Conservation (phyloP, 2,329 filamentous ascomycete genomes). For the Tolypocladium ovalisporum region DNA sequence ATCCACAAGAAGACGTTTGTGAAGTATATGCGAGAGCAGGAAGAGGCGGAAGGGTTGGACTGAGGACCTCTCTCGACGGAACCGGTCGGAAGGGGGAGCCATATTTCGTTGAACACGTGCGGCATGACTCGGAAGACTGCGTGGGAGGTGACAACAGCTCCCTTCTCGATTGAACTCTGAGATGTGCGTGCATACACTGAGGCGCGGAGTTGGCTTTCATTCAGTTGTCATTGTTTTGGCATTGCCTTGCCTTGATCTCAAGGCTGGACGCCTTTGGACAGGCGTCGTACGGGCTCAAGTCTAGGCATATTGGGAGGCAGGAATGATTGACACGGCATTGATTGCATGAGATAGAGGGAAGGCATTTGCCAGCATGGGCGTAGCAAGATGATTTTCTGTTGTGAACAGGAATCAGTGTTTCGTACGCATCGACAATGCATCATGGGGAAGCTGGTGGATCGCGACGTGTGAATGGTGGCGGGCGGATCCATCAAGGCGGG, state of each 20-base stretch:
- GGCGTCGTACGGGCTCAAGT: neutral
- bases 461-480: neutral
- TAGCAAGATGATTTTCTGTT: too few species aligned
- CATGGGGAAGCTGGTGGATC: neutral
- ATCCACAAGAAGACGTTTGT: conserved; percentile 96
- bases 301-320: neutral
- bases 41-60: conserved; percentile 33
- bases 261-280: neutral
- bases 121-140: too few species aligned
- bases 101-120: neutral
- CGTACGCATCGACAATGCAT: too few species aligned
- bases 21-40: conserved; percentile 79
- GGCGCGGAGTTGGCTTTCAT: neutral
- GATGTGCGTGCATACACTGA: neutral
- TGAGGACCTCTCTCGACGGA: neutral
- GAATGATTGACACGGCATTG: neutral
- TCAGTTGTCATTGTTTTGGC: neutral
- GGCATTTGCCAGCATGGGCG: neutral
- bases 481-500: neutral
- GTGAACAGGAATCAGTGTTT: too few species aligned
- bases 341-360: neutral
- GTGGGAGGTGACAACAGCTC: neutral
- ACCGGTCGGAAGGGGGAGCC: neutral
- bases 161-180: neutral
- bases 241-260: neutral